phyloP scores from a whole-genome alignment of 148 eudicot species.

The Vaccinium darrowii region DNA sequence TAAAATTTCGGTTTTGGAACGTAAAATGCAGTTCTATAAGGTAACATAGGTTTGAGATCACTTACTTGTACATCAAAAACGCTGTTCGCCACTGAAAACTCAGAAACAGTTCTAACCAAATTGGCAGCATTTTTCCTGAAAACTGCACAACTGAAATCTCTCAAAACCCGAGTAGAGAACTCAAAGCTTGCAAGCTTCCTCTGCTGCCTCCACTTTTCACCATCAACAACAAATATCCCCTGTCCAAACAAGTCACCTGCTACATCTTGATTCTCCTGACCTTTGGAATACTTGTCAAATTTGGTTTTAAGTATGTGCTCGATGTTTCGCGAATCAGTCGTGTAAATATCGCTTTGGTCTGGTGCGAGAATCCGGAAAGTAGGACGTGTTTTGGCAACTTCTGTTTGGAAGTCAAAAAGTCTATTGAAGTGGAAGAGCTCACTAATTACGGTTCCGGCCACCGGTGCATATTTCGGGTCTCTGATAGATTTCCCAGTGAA shows the following conservation, averaged over 20 bases:
- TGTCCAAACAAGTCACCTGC: slow-evolving; percentile 61
- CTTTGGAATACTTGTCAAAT: slow-evolving; percentile 62
- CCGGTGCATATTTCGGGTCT: slow-evolving; percentile 47
- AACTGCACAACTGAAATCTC: slow-evolving; percentile 69
- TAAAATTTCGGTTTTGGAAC: no score
- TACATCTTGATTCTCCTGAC: slow-evolving; percentile 33
- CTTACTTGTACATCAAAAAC: slow-evolving; percentile 66
- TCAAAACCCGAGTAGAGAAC: slow-evolving; percentile 68
- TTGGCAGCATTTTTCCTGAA: slow-evolving; percentile 55
- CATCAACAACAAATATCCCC: slow-evolving; percentile 74
- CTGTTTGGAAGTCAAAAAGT: slow-evolving; percentile 52
- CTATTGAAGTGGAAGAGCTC: slow-evolving; percentile 48
- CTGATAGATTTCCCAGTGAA: slow-evolving; percentile 56
- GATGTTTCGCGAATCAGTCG: slow-evolving; percentile 56
- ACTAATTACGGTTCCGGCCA: slow-evolving; percentile 57
- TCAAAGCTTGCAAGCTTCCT: slow-evolving; percentile 72
- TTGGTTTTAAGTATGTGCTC: slow-evolving; percentile 69
- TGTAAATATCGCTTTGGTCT: slow-evolving; percentile 52
- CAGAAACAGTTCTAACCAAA: slow-evolving; percentile 37
- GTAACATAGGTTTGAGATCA: not conserved
- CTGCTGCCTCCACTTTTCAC: slow-evolving; percentile 63
- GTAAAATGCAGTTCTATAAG: no score
- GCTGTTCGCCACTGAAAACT: slow-evolving; percentile 20
- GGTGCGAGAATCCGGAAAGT: slow-evolving; percentile 66
- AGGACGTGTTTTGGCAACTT: slow-evolving; percentile 41